Evolutionary conservation across 2,329 filamentous ascomycete species (phyloP).

Genomic region (Fusarium nanum): DNA sequence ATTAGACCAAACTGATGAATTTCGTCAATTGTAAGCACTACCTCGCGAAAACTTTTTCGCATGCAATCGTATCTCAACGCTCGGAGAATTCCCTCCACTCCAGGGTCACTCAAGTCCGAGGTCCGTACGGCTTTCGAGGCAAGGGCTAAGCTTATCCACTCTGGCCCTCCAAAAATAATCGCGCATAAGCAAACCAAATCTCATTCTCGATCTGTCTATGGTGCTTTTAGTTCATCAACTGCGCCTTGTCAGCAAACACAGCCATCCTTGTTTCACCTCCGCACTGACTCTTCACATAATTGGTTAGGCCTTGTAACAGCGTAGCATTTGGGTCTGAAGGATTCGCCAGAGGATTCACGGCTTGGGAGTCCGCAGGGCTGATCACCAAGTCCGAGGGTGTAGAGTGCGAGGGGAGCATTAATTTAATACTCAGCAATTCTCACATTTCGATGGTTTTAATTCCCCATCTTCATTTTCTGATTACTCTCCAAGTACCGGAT

Average conservation of each 20-base stretch:
- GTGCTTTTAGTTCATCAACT: neutral
- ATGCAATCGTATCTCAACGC: neutral
- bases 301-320: neutral
- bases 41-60: neutral
- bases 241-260: constrained; percentile 21
- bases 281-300: rapidly evolving
- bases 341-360: neutral
- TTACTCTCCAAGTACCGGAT: too few relatives aligned
- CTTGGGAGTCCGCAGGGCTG: constrained; percentile 10
- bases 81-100: neutral
- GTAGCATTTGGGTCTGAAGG: constrained; percentile 8
- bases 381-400: constrained; percentile 15
- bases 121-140: constrained; percentile 10
- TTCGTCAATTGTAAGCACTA: neutral
- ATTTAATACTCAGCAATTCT: neutral
- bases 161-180: rapidly evolving
- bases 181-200: neutral
- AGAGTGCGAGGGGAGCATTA: neutral
- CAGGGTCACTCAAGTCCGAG: constrained; percentile 1
- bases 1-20: neutral
- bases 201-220: rapidly evolving
- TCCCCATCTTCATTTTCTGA: too few relatives aligned
- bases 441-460: too few relatives aligned
- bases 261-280: constrained; percentile 8
- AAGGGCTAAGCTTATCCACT: neutral